Evolutionary conservation across 2,329 filamentous ascomycete species (phyloP).

Genomic region (Phyllosticta citriasiana): DNA sequence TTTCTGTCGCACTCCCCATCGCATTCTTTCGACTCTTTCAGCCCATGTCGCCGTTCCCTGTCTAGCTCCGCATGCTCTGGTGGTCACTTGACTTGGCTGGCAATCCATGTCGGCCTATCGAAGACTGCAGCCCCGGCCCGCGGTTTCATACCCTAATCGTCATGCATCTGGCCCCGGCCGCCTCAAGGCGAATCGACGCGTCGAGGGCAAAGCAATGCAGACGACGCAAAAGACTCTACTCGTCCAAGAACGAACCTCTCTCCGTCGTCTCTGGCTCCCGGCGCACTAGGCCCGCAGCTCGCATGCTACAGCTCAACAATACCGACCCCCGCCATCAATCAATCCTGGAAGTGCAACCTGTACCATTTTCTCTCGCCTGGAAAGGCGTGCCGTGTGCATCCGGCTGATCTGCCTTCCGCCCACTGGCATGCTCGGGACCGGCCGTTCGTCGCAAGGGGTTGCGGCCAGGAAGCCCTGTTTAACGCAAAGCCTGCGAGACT

Average conservation of each 20-base stretch:
- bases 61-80: constrained; percentile 43
- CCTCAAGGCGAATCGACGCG: constrained; percentile 1
- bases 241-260: not conserved
- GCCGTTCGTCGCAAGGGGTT: constrained; percentile 6
- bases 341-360: not conserved
- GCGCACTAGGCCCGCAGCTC: not conserved
- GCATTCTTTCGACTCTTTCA: constrained; percentile 18
- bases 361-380: constrained; percentile 1
- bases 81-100: constrained; percentile 50
- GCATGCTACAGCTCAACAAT: not conserved
- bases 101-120: constrained; percentile 17
- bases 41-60: constrained; percentile 20
- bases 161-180: constrained; percentile 3
- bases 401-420: constrained; percentile 10
- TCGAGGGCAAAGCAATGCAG: constrained; percentile 2
- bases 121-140: not conserved
- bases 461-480: constrained; percentile 2
- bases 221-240: not conserved
- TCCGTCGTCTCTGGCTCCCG: not conserved
- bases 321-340: not conserved
- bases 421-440: constrained; percentile 11
- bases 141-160: constrained; percentile 10
- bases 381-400: constrained; percentile 9
- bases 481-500: constrained; percentile 5
- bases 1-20: constrained; percentile 10